A percentile compares a stretch with the other conserved stretches of the same genome.
phyloP scores from a whole-genome alignment of 2,329 filamentous ascomycete genomes.

The Clonostachys chloroleuca region DNA sequence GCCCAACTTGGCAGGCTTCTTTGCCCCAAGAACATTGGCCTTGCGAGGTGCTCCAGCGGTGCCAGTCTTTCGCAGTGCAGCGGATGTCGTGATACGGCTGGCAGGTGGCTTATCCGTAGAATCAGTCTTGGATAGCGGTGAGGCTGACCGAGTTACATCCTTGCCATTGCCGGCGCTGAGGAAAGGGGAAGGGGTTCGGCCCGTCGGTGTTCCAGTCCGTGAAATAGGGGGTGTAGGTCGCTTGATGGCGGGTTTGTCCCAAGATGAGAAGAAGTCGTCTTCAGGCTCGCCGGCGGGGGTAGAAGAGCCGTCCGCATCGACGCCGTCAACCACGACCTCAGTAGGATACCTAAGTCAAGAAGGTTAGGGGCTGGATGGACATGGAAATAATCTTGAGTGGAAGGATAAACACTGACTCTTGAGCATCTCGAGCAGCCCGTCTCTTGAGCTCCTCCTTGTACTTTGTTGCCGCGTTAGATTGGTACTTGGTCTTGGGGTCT shows the following conservation, averaged over 20 bases:
- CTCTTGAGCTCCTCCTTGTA: conserved; percentile 97
- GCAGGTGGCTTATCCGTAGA: conserved; percentile 52
- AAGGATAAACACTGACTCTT: conserved; percentile 61
- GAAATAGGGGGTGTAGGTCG: conserved; percentile 90
- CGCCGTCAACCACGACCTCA: conserved; percentile 79
- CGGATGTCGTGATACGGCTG: conserved; percentile 70
- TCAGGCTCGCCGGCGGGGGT: conserved; percentile 83
- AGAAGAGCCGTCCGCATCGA: conserved; percentile 60
- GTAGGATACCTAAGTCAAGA: conserved; percentile 61
- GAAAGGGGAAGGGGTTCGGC: conserved; percentile 86
- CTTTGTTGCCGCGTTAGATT: conserved; percentile 86
- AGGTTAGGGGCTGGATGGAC: conserved; percentile 11
- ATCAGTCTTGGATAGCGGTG: conserved; percentile 67
- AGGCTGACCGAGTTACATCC: conserved; percentile 71
- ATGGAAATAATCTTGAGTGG: not conserved
- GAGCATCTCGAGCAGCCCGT: conserved; percentile 76
- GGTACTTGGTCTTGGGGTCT: conserved; percentile 95
- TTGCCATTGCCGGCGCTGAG: conserved; percentile 73
- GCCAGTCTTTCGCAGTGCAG: conserved; percentile 75
- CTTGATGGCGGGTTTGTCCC: conserved; percentile 98
- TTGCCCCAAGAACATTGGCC: conserved; percentile 78
- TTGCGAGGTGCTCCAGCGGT: conserved; percentile 66
- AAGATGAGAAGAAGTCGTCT: conserved; percentile 98
- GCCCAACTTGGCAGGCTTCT: conserved; percentile 79
- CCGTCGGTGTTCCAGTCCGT: conserved; percentile 78